Percentiles rank a stretch among this genome's conserved stretches.
phyloP scores from a whole-genome alignment of 495 filamentous ascomycete species.

The Daldinia caldariorum region DNA sequence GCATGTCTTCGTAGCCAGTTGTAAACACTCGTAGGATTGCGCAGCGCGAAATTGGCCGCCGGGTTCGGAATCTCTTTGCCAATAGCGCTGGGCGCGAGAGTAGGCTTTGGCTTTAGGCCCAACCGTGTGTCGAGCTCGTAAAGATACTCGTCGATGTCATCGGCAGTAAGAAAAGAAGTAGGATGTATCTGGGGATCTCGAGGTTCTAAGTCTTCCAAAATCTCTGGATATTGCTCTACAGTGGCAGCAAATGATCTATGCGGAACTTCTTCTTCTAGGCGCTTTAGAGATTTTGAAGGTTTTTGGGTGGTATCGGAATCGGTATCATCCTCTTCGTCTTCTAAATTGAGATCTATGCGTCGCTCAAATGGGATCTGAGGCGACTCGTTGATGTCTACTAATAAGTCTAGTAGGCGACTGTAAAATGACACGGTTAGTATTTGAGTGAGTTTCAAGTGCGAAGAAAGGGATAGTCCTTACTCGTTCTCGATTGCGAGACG shows the following conservation, averaged over 20 bases:
- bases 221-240: constrained; percentile 50
- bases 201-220: constrained; percentile 56
- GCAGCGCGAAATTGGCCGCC: constrained; percentile 65
- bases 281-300: constrained; percentile 51
- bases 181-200: constrained; percentile 52
- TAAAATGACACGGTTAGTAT: constrained; percentile 13
- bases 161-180: constrained; percentile 72
- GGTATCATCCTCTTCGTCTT: constrained; percentile 66
- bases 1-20: constrained; percentile 89
- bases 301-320: constrained; percentile 42
- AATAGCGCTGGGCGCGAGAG: constrained; percentile 55
- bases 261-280: constrained; percentile 55
- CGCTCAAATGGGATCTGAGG: constrained; percentile 76
- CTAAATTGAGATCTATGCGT: constrained; percentile 69
- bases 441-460: constrained; percentile 13
- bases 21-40: constrained; percentile 86
- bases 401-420: constrained; percentile 82
- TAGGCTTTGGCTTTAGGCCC: constrained; percentile 56
- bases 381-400: constrained; percentile 85
- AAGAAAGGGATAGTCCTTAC: constrained; percentile 46
- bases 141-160: constrained; percentile 84
- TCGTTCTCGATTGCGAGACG: constrained; percentile 89
- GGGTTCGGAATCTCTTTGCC: constrained; percentile 56
- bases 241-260: constrained; percentile 53
- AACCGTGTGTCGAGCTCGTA: constrained; percentile 73